Conservation (phyloP, 1,139 yeast species). For the Pneumocystis wakefieldiae region DNA sequence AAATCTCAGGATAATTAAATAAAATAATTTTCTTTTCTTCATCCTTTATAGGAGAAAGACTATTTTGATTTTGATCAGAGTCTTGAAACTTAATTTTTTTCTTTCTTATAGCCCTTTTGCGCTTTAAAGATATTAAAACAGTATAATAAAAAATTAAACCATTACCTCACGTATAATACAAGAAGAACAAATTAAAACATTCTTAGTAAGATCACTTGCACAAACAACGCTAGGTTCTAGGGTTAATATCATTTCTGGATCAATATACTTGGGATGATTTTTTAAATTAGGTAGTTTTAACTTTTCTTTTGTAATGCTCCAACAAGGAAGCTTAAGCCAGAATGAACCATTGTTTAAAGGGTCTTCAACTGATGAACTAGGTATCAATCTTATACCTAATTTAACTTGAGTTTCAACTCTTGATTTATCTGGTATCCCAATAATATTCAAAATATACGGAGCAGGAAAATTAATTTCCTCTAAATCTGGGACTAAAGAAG, state of each 20-base stretch:
- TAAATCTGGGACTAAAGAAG: not conserved
- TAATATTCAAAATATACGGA: conserved; percentile 37
- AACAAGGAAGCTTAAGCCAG: conserved; percentile 65
- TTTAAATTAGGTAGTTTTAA: conserved; percentile 23
- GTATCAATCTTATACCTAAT: conserved; percentile 43
- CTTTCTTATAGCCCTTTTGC: not conserved
- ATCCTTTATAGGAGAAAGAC: conserved; percentile 61
- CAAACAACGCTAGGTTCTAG: conserved; percentile 29
- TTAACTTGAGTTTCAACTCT: conserved; percentile 94
- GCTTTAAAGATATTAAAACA: conserved; percentile 6
- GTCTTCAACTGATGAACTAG: conserved; percentile 44
- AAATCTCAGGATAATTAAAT: conserved; percentile 77
- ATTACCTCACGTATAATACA: conserved; percentile 87
- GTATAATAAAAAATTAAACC: conserved; percentile 18
- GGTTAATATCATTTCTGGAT: conserved; percentile 20
- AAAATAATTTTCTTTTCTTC: conserved; percentile 69
- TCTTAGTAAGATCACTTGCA: conserved; percentile 26
- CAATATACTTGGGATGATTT: conserved; percentile 33
- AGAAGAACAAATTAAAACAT: conserved; percentile 68
- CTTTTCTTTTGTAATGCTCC: conserved; percentile 74
- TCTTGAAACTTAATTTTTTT: not conserved
- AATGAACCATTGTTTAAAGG: conserved; percentile 1
- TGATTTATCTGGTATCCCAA: conserved; percentile 56
- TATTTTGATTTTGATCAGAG: conserved; percentile 44
- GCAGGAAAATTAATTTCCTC: not conserved